Conservation (phyloP, 257 asterid species). For the Echites panduratus region DNA sequence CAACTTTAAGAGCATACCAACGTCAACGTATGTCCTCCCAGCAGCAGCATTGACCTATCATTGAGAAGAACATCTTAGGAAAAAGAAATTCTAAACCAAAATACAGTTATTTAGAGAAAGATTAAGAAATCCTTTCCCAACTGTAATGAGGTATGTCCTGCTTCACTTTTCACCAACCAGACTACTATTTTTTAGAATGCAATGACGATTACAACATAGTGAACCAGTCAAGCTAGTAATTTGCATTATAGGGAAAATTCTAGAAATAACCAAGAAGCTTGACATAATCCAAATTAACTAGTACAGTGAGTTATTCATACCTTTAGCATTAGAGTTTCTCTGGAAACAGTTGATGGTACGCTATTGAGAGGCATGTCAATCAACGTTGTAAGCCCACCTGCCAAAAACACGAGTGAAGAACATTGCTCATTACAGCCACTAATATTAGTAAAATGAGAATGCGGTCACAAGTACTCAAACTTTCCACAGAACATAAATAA, state of each 20-base stretch:
- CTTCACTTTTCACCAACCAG: too few species aligned
- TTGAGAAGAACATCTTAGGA: conserved; percentile 7
- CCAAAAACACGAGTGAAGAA: conserved; percentile 1
- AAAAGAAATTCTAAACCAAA: too few species aligned
- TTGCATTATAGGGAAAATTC: background rate
- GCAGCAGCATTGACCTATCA: conserved; percentile 68
- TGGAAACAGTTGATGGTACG: conserved; percentile 80
- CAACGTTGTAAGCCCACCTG: conserved; percentile 95
- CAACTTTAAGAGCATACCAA: conserved; percentile 49
- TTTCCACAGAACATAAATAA: background rate
- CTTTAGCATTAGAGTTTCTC: conserved; percentile 72
- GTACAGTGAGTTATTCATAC: too few species aligned
- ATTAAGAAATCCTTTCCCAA: too few species aligned
- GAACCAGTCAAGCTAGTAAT: background rate
- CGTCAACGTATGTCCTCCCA: conserved; percentile 83
- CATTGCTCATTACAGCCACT: background rate
- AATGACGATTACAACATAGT: background rate
- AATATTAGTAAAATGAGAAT: background rate
- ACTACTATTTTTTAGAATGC: too few species aligned
- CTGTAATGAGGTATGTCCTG: too few species aligned
- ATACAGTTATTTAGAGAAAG: too few species aligned
- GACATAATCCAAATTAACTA: background rate
- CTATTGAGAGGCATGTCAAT: conserved; percentile 96
- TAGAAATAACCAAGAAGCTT: conserved; percentile 6
- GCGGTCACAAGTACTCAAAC: background rate